Percentiles rank a stretch among this genome's conserved stretches.
Evolutionary conservation across 2,329 filamentous ascomycete genomes (phyloP).

Genomic region (Exophiala viscosa): DNA sequence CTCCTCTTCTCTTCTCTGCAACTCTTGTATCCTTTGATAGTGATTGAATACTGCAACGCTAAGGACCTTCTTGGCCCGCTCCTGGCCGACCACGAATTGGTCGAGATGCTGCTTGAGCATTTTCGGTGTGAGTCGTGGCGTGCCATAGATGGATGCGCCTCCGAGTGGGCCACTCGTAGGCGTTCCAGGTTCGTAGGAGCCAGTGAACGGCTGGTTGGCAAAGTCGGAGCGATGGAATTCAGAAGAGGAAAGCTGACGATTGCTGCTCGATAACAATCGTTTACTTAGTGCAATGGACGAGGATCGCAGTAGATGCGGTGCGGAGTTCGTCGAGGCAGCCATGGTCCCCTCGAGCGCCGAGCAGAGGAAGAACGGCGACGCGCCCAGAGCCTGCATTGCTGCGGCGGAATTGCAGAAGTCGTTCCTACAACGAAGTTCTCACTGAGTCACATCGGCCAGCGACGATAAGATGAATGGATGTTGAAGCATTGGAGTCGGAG

Average conservation of each 20-base stretch:
- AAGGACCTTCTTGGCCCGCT: conserved; percentile 85
- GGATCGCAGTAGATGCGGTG: conserved; percentile 14
- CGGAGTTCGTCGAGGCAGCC: conserved; percentile 6
- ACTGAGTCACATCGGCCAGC: not conserved
- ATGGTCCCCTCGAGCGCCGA: conserved; percentile 18
- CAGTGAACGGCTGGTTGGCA: conserved; percentile 58
- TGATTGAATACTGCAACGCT: conserved; percentile 95
- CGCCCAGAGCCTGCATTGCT: conserved; percentile 9
- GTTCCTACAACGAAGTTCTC: not conserved
- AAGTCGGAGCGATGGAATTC: conserved; percentile 61
- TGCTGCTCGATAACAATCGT: conserved; percentile 13
- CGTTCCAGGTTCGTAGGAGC: conserved; percentile 59
- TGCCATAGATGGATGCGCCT: conserved; percentile 55
- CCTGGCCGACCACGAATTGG: conserved; percentile 93
- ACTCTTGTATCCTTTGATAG: conserved; percentile 78
- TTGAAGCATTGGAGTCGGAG: not conserved
- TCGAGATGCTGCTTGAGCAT: conserved; percentile 85
- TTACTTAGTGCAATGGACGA: conserved; percentile 21
- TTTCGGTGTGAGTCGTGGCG: conserved; percentile 58
- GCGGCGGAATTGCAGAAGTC: not conserved
- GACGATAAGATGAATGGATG: not conserved
- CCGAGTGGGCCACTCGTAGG: conserved; percentile 62
- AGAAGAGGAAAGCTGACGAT: conserved; percentile 37
- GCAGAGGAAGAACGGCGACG: conserved; percentile 16
- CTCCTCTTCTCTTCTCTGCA: conserved; percentile 73